A percentile compares a stretch with the other conserved stretches of the same genome.
These are phyloP conservation scores for Aspergillus candidus DNA, from an alignment of 2,329 filamentous ascomycete species.

Conservation along the genomic window DNA sequence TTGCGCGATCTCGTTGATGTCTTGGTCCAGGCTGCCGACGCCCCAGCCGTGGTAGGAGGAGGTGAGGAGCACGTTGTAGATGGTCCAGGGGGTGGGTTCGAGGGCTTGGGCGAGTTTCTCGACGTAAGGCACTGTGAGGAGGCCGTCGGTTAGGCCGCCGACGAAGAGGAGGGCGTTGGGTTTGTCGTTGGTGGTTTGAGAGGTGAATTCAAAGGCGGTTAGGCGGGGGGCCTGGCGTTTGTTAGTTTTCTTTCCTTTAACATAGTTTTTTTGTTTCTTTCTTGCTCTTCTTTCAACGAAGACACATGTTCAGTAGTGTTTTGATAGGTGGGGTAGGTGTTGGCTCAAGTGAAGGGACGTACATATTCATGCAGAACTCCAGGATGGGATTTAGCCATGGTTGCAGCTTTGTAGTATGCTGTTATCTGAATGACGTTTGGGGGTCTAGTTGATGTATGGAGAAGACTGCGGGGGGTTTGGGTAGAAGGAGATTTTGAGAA, in stretches of 20 bases:
- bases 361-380: conserved; percentile 36
- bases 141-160: conserved; percentile 54
- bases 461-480: no score
- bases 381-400: conserved; percentile 19
- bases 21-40: conserved; percentile 45
- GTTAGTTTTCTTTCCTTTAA: conserved; percentile 2
- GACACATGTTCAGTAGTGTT: neutral
- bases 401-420: neutral
- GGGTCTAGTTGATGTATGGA: no score
- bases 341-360: conserved; percentile 7
- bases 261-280: neutral
- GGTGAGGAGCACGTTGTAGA: conserved; percentile 47
- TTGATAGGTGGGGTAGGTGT: neutral
- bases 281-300: no score
- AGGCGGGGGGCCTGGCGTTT: conserved; percentile 32
- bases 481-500: no score
- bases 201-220: conserved; percentile 38
- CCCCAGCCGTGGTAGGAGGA: conserved; percentile 54
- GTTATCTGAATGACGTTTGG: no score
- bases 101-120: conserved; percentile 45
- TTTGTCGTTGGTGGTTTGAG: conserved; percentile 21
- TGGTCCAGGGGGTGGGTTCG: conserved; percentile 45
- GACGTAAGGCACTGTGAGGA: conserved; percentile 51
- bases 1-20: conserved; percentile 49
- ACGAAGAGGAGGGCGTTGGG: conserved; percentile 52